Conservation (phyloP, 1,284 basidiomycete genomes). For the Taiwanofungus camphoratus region DNA sequence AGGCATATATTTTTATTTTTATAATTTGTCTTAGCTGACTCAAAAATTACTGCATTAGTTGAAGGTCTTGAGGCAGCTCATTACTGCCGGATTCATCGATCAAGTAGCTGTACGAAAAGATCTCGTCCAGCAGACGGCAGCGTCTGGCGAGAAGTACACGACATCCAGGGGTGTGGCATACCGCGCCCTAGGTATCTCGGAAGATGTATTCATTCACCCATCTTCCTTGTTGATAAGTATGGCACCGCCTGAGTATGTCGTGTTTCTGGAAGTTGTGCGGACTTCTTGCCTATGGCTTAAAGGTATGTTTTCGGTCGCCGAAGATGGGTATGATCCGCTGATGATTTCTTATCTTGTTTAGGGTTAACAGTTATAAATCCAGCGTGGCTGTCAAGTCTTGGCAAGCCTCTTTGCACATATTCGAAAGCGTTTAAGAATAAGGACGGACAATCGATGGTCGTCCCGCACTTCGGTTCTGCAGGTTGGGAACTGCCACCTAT, state of each 20-base stretch:
- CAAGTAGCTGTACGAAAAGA: constrained; percentile 94
- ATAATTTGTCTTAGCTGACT: constrained; percentile 1
- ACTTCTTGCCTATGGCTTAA: constrained; percentile 79
- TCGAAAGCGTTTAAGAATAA: constrained; percentile 79
- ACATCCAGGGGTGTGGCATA: constrained; percentile 83
- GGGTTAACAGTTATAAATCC: constrained; percentile 85
- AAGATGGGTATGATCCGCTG: not conserved
- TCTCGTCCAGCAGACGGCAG: constrained; percentile 51
- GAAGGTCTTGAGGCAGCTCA: constrained; percentile 86
- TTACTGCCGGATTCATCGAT: constrained; percentile 92
- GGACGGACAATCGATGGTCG: constrained; percentile 58
- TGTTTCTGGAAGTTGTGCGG: constrained; percentile 79
- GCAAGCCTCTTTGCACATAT: constrained; percentile 80
- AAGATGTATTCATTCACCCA: constrained; percentile 93
- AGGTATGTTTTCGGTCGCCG: constrained; percentile 38
- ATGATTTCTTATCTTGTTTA: constrained; percentile 25
- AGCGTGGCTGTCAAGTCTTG: constrained; percentile 82
- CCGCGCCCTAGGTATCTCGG: constrained; percentile 73
- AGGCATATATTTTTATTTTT: constrained; percentile 46
- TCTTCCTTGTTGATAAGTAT: constrained; percentile 71
- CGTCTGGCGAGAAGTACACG: constrained; percentile 64
- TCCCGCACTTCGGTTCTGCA: constrained; percentile 78
- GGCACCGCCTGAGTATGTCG: constrained; percentile 83
- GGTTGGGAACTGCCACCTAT: constrained; percentile 83
- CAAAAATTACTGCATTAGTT: constrained; percentile 42